phyloP scores from a whole-genome alignment of 495 filamentous ascomycete species.

The Tuber melanosporum region DNA sequence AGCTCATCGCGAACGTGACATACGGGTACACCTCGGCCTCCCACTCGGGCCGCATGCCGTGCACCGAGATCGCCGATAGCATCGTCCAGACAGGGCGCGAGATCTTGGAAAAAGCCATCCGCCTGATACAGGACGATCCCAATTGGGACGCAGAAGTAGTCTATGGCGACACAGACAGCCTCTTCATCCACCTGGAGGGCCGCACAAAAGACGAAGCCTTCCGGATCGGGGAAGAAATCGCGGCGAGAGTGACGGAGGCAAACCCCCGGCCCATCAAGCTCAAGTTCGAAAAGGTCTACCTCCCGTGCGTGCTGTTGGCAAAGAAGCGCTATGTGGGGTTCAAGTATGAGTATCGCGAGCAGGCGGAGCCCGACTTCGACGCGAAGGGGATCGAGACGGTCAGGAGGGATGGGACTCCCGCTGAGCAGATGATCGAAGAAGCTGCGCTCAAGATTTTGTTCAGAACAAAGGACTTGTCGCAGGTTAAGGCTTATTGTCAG shows the following conservation, averaged over 20 bases:
- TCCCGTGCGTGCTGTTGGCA: conserved; percentile 84
- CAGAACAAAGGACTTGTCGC: conserved; percentile 76
- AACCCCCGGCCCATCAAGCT: conserved; percentile 92
- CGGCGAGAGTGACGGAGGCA: conserved; percentile 76
- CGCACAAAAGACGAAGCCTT: conserved; percentile 83
- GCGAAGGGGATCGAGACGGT: conserved; percentile 98
- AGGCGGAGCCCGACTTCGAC: conserved; percentile 84
- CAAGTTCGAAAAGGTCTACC: conserved; percentile 98
- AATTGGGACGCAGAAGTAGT: conserved; percentile 93
- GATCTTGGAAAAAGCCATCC: conserved; percentile 89
- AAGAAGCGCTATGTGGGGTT: conserved; percentile 99
- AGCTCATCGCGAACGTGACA: conserved; percentile 94
- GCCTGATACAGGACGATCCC: conserved; percentile 77
- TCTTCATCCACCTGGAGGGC: conserved; percentile 89
- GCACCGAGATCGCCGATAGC: conserved; percentile 94
- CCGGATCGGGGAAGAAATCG: conserved; percentile 85
- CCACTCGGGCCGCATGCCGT: conserved; percentile 95
- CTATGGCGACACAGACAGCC: conserved; percentile 93
- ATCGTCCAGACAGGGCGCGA: conserved; percentile 94
- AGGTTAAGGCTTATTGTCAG: conserved; percentile 89
- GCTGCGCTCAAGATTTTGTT: conserved; percentile 85
- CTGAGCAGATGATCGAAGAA: conserved; percentile 96
- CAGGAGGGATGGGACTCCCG: conserved; percentile 85
- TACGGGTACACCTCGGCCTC: conserved; percentile 96
- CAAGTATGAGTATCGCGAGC: conserved; percentile 78